A percentile compares a stretch with the other conserved stretches of the same genome.
Conservation (phyloP, 2,329 filamentous ascomycete species). For the Macroventuria anomochaeta region DNA sequence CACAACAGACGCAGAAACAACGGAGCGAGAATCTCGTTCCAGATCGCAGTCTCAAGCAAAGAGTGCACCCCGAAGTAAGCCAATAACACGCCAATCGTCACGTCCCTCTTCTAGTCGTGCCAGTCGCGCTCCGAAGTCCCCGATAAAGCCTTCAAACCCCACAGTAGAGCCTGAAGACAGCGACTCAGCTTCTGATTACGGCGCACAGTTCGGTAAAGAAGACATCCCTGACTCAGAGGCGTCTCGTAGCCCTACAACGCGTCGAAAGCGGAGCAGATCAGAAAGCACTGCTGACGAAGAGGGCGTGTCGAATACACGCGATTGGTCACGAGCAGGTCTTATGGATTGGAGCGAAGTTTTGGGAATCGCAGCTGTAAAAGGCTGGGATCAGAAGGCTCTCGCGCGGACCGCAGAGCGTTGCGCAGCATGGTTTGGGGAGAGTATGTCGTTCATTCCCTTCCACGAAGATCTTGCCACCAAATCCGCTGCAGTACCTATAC, state of each 20-base stretch:
- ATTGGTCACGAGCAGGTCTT: slow-evolving; percentile 27
- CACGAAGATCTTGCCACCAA: slow-evolving; percentile 47
- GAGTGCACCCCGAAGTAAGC: slow-evolving; percentile 16
- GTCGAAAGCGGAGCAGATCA: slow-evolving; percentile 25
- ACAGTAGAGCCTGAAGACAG: slow-evolving; percentile 45
- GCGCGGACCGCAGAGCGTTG: slow-evolving; percentile 76
- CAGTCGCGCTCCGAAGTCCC: slow-evolving; percentile 2
- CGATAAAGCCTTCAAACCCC: background rate
- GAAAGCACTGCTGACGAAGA: slow-evolving; percentile 17
- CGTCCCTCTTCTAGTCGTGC: slow-evolving; percentile 10
- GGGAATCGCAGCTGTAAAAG: slow-evolving; percentile 75
- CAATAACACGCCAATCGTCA: slow-evolving; percentile 18
- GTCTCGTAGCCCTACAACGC: background rate
- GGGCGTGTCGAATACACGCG: slow-evolving; percentile 17
- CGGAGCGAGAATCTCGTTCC: slow-evolving; percentile 17
- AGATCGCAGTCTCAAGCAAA: slow-evolving; percentile 26
- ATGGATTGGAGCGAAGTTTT: slow-evolving; percentile 85
- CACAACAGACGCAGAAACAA: slow-evolving; percentile 36
- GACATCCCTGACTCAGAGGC: slow-evolving; percentile 1
- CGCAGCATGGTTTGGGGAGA: slow-evolving; percentile 74
- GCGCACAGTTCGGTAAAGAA: slow-evolving; percentile 25
- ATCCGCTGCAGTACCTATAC: slow-evolving; percentile 35
- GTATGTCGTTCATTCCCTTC: slow-evolving; percentile 69
- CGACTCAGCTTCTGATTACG: slow-evolving; percentile 51
- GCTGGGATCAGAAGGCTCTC: slow-evolving; percentile 69